These are phyloP conservation scores for Coemansia reversa DNA, from an alignment of 192 early-diverging fungal genomes.

Conservation along the genomic window DNA sequence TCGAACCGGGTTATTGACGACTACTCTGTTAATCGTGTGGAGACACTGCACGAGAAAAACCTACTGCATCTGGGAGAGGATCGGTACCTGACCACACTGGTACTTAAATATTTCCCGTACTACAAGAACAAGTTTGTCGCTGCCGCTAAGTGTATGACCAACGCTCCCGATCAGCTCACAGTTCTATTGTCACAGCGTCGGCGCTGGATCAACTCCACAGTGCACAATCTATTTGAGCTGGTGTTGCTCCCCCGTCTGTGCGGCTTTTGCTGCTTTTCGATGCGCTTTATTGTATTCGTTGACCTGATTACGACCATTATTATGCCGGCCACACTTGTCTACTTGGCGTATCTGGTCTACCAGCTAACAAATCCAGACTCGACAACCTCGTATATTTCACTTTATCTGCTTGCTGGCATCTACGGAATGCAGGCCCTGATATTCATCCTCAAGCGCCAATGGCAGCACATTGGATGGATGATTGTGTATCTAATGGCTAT, in stretches of 20 bases:
- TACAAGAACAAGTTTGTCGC: conserved; percentile 91
- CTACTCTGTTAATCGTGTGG: conserved; percentile 90
- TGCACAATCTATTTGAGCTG: conserved; percentile 97
- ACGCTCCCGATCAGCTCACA: conserved; percentile 89
- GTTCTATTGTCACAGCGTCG: conserved; percentile 96
- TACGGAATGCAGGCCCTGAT: conserved; percentile 90
- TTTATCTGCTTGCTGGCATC: conserved; percentile 81
- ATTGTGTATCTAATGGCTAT: conserved; percentile 90
- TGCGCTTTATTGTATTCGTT: conserved; percentile 94
- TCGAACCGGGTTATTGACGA: conserved; percentile 87
- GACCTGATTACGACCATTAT: conserved; percentile 91
- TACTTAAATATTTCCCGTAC: conserved; percentile 98
- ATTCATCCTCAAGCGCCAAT: conserved; percentile 84
- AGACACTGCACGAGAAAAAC: conserved; percentile 99
- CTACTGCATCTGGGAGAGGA: conserved; percentile 97
- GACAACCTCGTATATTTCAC: conserved; percentile 72
- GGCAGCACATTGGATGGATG: conserved; percentile 96
- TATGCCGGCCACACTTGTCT: conserved; percentile 88
- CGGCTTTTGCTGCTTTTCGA: conserved; percentile 96
- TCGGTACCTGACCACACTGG: conserved; percentile 91
- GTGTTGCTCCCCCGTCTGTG: conserved; percentile 89
- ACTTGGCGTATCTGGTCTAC: conserved; percentile 83
- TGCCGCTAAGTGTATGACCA: conserved; percentile 91
- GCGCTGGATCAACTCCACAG: conserved; percentile 99
- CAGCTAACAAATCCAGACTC: conserved; percentile 57